Base-by-base conservation (phyloP, 495 filamentous ascomycete species). In the Emericellopsis terricola region DNA sequence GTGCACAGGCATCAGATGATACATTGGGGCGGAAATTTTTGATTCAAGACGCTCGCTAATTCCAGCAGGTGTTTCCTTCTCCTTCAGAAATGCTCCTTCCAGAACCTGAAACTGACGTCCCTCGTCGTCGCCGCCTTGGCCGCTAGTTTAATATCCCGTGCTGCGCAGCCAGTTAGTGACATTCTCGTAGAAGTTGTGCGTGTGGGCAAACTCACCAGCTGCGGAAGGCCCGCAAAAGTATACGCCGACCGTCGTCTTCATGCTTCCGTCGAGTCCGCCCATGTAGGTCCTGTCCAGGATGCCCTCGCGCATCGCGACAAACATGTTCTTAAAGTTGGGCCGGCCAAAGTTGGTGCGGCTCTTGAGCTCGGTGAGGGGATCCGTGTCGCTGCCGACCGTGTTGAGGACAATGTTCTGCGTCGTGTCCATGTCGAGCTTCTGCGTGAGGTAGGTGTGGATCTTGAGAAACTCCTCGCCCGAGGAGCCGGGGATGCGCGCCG, bases 381-480 rank as follows among this genome's bases (percentile, higher is more conserved):
- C 89, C 18, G 84, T 62, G 10, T 71, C 74, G 34, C 74, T 71
- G 37, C 89, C 89, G 23, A 96, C 87, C 40, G 73, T 80, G 59
- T 99, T 96, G 18, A 99, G 66, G 36, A 94, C 83, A 56, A 99
- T 94, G 50, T 99, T 99, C 32, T 93, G 72, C 2, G 86, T 77
- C 2, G 82, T 92, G 46, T 99, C 83, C 38, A 75, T 64, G 55
- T 96, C 86, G 15, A 99, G 71, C 33, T 69, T 75, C 55, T 96
- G 89, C 4, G 89, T 99, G 27, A 99, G 79, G 49, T 93, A 99
- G 2, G 85, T 96, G 60, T 96, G 89, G 43, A 99, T 99, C 46
- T 84, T 80, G 44, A 99, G 66, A 71, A 99, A 99, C 46, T 94
- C 86, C 1, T 73, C 62, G 19, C 69, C 71, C 29, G 62, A 57